Base-by-base conservation (phyloP, 2,329 filamentous ascomycete species). In the Trichoderma guizhouense region DNA sequence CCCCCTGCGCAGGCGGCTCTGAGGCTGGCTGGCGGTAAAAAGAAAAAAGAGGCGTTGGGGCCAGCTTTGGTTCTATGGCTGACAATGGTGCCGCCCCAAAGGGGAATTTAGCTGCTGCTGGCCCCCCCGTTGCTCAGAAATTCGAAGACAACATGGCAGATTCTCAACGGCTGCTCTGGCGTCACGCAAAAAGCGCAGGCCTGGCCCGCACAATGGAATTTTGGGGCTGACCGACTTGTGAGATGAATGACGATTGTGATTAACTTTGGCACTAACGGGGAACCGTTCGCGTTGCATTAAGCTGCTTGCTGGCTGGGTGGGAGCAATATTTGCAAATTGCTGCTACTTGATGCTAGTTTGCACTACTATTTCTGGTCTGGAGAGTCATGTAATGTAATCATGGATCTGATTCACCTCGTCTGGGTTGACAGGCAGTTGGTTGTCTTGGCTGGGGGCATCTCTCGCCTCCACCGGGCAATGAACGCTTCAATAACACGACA, bases 171-270 rank as follows among this genome's bases (percentile, higher is more conserved):
- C 15, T n/a, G 21, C 53, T 47, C 39, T 64, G 43, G 63, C 63
- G 63, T 65, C 63, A 65, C 63, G 34, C 62, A 15, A 51, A 51
- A 36, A 36, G 32, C n/a, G 43, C 18, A 47, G 43, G 18, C 43
- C 8, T 47, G 43, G 58, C 14, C 32, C n/a, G 60, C 32, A 62
- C 34, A 63, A 63, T 43, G 63, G 30, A 57, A 66, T 26, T 66
- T 66, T 66, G 43, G 47, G 62, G 63, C 63, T 66, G 63, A 57
- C 63, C 47, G 47, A 57, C 14, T 21, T 30, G 24, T 34, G 63
- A 53, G 39, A 65, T 65, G 63, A n/a, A 66, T 66, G 63, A 66
- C 63, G 63, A 66, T 66, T 51, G 28, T 65, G 43, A 53, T 65
- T 51, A 32, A 53, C 39, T 65, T 65, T 65, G 43, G 43, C 62